A percentile compares a stretch with the other conserved stretches of the same genome.
phyloP scores from a whole-genome alignment of 192 early-diverging fungal species.

The Coemansia sp. region DNA sequence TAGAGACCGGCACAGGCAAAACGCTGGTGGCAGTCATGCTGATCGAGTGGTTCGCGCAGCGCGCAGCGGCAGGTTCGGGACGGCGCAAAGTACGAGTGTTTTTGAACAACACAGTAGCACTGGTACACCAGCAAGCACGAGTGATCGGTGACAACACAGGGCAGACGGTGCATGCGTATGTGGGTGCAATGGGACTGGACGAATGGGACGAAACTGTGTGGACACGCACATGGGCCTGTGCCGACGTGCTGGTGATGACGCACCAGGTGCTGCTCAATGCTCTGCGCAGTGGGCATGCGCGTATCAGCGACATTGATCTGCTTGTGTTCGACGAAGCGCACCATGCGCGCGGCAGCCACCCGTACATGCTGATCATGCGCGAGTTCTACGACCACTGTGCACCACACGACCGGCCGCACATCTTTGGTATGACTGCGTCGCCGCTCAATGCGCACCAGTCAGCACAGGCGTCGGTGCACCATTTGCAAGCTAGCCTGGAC shows the following conservation, averaged over 20 bases:
- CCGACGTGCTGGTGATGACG: conserved; percentile 84
- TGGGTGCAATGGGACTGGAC: conserved; percentile 69
- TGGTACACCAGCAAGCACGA: conserved; percentile 81
- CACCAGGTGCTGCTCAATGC: conserved; percentile 81
- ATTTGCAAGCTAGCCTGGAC: conserved; percentile 60
- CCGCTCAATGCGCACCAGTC: conserved; percentile 58
- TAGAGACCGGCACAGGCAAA: conserved; percentile 94
- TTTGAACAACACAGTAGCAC: conserved; percentile 81
- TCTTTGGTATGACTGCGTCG: conserved; percentile 96
- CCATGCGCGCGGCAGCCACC: conserved; percentile 75
- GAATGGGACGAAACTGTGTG: conserved; percentile 63
- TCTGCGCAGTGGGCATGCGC: conserved; percentile 67
- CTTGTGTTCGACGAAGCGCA: conserved; percentile 97
- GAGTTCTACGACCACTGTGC: conserved; percentile 71
- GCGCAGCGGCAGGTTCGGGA: conserved; percentile 6
- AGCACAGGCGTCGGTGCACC: conserved; percentile 40
- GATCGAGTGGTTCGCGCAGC: conserved; percentile 69
- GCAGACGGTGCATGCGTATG: conserved; percentile 61
- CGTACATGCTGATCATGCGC: conserved; percentile 78
- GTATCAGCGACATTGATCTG: conserved; percentile 69
- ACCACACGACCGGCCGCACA: conserved; percentile 60
- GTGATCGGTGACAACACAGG: conserved; percentile 74
- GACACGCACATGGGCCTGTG: conserved; percentile 57
- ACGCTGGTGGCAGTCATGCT: conserved; percentile 87
- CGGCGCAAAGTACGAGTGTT: conserved; percentile 61